Evolutionary conservation across 352 stramenopile species (phyloP).

Genomic region (Phytophthora tubulina): DNA sequence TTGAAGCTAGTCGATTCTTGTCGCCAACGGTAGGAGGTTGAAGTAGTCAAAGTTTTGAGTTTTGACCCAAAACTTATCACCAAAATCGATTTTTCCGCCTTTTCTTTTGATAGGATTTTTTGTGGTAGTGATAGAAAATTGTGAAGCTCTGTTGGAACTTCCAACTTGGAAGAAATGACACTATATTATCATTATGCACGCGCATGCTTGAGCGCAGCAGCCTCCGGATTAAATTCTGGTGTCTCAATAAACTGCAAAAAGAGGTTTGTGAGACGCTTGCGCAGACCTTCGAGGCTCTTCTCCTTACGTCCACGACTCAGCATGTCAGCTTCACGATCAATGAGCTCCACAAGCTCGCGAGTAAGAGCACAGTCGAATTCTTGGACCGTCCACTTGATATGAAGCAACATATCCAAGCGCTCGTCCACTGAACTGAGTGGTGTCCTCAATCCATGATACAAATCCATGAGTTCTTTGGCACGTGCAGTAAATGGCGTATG

Average conservation of each 20-base stretch:
- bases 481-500: constrained; percentile 91
- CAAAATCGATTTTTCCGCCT: no score
- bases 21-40: no score
- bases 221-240: constrained; percentile 94
- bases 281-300: constrained; percentile 84
- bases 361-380: constrained; percentile 93
- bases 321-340: constrained; percentile 95
- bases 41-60: no score
- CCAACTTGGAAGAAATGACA: background rate
- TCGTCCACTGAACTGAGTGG: constrained; percentile 80
- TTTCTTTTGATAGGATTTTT: no score
- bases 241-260: constrained; percentile 95
- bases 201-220: constrained; percentile 60
- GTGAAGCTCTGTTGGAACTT: no score
- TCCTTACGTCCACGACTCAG: constrained; percentile 87
- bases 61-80: no score
- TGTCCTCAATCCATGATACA: constrained; percentile 84
- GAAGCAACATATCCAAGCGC: constrained; percentile 90
- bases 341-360: constrained; percentile 91
- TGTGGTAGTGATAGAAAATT: no score
- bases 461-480: constrained; percentile 90
- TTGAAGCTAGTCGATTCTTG: no score
- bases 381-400: constrained; percentile 94
- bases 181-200: constrained; percentile 15
- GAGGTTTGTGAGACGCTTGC: constrained; percentile 87